Evolutionary conservation across 805 yeast species (phyloP).

Genomic region (Pichia scutulata): DNA sequence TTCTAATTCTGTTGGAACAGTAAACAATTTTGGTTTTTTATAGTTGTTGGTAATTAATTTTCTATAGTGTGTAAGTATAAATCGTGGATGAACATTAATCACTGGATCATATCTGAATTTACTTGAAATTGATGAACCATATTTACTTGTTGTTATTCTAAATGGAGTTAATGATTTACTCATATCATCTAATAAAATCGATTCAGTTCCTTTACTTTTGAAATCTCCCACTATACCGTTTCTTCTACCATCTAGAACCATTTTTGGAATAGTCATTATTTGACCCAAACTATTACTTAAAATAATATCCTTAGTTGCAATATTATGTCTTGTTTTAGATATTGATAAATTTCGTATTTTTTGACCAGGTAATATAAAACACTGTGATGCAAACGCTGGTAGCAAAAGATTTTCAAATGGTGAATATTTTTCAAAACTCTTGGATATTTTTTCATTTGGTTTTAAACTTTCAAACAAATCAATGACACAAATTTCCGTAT

Average conservation of each 20-base stretch:
- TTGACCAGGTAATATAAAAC: slow-evolving; percentile 57
- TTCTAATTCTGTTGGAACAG: slow-evolving; percentile 64
- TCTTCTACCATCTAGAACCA: slow-evolving; percentile 59
- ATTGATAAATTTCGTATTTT: slow-evolving; percentile 42
- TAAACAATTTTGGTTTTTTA: slow-evolving; percentile 27
- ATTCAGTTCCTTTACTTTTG: slow-evolving; percentile 34
- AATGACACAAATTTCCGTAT: slow-evolving; percentile 55
- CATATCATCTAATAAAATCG: not conserved
- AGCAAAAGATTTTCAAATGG: slow-evolving; percentile 18
- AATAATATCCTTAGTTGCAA: slow-evolving; percentile 60
- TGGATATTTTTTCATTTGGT: slow-evolving; percentile 38
- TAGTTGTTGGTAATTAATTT: slow-evolving; percentile 24
- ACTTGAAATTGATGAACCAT: slow-evolving; percentile 46
- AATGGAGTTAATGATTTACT: slow-evolving; percentile 29
- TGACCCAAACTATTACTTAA: slow-evolving; percentile 53
- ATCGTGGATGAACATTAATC: slow-evolving; percentile 40
- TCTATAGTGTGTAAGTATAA: slow-evolving; percentile 46
- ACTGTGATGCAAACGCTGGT: slow-evolving; percentile 45
- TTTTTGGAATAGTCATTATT: slow-evolving; percentile 64
- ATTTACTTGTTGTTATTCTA: slow-evolving; percentile 8
- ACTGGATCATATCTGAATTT: slow-evolving; percentile 61
- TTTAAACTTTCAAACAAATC: slow-evolving; percentile 68
- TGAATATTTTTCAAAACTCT: slow-evolving; percentile 11
- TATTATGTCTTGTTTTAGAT: slow-evolving; percentile 55
- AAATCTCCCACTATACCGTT: slow-evolving; percentile 28